These are phyloP conservation scores for Tetrahymena thermophila DNA, from an alignment of 73 alveolate genomes.

Conservation along the genomic window DNA sequence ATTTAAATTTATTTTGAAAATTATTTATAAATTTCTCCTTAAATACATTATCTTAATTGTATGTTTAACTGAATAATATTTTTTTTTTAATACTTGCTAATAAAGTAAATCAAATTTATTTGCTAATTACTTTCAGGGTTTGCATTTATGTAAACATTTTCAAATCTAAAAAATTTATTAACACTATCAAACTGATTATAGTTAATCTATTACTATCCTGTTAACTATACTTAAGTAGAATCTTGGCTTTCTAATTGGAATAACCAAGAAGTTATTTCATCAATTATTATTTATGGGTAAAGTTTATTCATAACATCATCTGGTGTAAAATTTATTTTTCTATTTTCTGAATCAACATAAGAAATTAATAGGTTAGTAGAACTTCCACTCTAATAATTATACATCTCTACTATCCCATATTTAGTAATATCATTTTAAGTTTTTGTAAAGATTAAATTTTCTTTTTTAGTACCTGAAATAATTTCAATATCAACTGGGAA, in stretches of 20 bases:
- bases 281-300: background rate
- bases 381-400: background rate
- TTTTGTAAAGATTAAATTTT: background rate
- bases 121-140: background rate
- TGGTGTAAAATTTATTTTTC: background rate
- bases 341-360: background rate
- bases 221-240: background rate
- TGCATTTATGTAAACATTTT: background rate
- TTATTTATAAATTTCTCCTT: background rate
- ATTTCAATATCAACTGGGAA: background rate
- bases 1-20: background rate
- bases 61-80: background rate
- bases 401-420: background rate
- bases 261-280: background rate
- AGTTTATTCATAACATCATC: background rate
- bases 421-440: background rate
- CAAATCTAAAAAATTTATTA: background rate
- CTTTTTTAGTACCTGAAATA: background rate
- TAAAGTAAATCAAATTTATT: background rate
- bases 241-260: background rate
- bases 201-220: background rate
- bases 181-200: background rate
- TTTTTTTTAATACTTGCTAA: background rate
- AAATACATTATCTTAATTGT: background rate
- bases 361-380: background rate